Conservation (phyloP, 2,329 filamentous ascomycete genomes). For the Stachybotrys echinatus region DNA sequence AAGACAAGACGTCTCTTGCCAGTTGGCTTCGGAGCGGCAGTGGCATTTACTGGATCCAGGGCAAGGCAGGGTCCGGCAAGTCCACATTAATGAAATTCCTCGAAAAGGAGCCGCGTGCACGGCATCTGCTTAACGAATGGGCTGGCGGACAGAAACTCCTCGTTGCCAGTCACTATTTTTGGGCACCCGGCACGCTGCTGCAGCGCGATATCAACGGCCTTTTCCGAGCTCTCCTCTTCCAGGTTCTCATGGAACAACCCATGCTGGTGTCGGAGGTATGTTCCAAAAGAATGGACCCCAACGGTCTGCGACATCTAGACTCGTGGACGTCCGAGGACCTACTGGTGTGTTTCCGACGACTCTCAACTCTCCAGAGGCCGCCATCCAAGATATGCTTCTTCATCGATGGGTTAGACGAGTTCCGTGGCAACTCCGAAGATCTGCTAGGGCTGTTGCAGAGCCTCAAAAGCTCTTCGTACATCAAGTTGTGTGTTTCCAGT, state of each 20-base stretch:
- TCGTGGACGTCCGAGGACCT: slow-evolving; percentile 1
- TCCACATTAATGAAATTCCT: slow-evolving; percentile 4
- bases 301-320: background rate
- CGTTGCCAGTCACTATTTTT: slow-evolving; percentile 2
- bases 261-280: background rate
- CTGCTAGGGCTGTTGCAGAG: slow-evolving; percentile 5
- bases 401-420: slow-evolving; percentile 21
- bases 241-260: slow-evolving; percentile 2
- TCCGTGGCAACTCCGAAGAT: slow-evolving; percentile 4
- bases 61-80: slow-evolving; percentile 3
- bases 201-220: slow-evolving; percentile 2
- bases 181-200: slow-evolving; percentile 1
- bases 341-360: background rate
- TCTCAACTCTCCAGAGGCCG: background rate
- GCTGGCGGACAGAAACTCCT: background rate
- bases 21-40: background rate
- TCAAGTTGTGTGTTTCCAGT: slow-evolving; percentile 25
- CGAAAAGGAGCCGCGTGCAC: background rate
- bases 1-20: background rate
- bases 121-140: slow-evolving; percentile 1
- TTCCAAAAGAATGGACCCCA: background rate
- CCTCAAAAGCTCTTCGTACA: slow-evolving; percentile 2
- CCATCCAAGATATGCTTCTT: slow-evolving; percentile 10
- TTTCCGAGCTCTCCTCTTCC: slow-evolving; percentile 2
- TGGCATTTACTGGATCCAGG: slow-evolving; percentile 3